Evolutionary conservation across 2,329 filamentous ascomycete species (phyloP).

Genomic region (Botryosphaeria dothidea): DNA sequence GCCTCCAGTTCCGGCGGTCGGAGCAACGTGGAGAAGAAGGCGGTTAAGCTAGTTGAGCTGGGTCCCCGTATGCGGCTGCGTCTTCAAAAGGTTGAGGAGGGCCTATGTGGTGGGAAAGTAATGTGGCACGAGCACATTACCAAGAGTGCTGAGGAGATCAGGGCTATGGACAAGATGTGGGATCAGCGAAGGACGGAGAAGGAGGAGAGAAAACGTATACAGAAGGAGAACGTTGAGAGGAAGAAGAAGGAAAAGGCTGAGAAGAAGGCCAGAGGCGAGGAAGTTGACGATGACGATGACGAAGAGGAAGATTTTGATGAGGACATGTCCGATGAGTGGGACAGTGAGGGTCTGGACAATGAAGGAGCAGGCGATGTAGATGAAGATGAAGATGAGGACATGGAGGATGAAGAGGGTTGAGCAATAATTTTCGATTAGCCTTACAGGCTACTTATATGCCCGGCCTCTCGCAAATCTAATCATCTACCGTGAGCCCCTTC

Average conservation of each 20-base stretch:
- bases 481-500: too few species aligned
- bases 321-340: slow-evolving; percentile 50
- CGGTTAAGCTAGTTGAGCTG: slow-evolving; percentile 88
- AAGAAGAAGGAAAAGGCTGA: slow-evolving; percentile 69
- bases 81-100: slow-evolving; percentile 94
- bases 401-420: slow-evolving; percentile 24
- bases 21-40: slow-evolving; percentile 72
- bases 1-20: slow-evolving; percentile 35
- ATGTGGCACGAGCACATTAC: slow-evolving; percentile 97
- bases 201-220: slow-evolving; percentile 75
- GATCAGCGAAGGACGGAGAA: slow-evolving; percentile 76
- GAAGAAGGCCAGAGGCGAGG: slow-evolving; percentile 44
- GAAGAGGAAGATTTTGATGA: slow-evolving; percentile 43
- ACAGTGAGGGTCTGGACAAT: slow-evolving; percentile 56
- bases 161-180: slow-evolving; percentile 81
- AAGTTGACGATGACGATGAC: slow-evolving; percentile 45
- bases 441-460: not conserved
- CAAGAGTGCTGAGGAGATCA: slow-evolving; percentile 77
- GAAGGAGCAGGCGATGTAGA: slow-evolving; percentile 50
- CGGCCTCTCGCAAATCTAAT: not conserved
- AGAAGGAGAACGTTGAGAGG: slow-evolving; percentile 86
- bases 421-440: not conserved
- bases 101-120: slow-evolving; percentile 81
- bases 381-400: slow-evolving; percentile 44
- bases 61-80: slow-evolving; percentile 87